These are phyloP conservation scores for Choanephora cucurbitarum DNA, from an alignment of 371 early-diverging fungal genomes.

Conservation along the genomic window DNA sequence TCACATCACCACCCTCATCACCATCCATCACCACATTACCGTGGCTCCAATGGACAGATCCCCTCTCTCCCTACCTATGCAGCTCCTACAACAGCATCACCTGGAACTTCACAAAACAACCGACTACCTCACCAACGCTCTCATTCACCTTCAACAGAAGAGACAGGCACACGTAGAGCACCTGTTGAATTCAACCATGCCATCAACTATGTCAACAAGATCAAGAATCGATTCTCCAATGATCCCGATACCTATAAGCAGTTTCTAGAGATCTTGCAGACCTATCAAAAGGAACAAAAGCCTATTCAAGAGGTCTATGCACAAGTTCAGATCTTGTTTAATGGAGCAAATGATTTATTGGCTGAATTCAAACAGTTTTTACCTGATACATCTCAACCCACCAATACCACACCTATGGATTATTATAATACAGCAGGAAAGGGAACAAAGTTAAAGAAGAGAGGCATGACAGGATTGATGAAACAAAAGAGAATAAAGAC, in stretches of 20 bases:
- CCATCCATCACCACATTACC: not conserved
- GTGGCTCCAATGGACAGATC: constrained; percentile 4
- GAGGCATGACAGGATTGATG: constrained; percentile 5
- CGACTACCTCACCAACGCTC: not conserved
- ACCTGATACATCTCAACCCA: constrained; percentile 48
- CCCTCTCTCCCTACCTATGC: constrained; percentile 17
- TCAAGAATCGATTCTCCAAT: constrained; percentile 87
- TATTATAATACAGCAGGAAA: not conserved
- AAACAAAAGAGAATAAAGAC: constrained; percentile 14
- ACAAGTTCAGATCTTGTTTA: constrained; percentile 83
- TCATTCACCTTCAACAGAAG: not conserved
- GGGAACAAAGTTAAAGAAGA: constrained; percentile 4
- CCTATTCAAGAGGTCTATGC: constrained; percentile 91
- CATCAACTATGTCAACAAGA: constrained; percentile 96
- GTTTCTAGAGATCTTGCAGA: constrained; percentile 92
- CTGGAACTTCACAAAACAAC: not conserved
- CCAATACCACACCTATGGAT: not conserved
- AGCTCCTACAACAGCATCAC: not conserved
- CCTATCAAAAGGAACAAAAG: constrained; percentile 88
- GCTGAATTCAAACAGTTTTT: constrained; percentile 96
- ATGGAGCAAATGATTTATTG: constrained; percentile 82
- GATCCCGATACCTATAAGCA: constrained; percentile 88
- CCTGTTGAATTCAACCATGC: constrained; percentile 96
- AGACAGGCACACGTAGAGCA: constrained; percentile 15
- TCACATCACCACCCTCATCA: too few relatives aligned